Conservation (phyloP, 768 basidiomycete genomes). For the Boletellus emodensis region DNA sequence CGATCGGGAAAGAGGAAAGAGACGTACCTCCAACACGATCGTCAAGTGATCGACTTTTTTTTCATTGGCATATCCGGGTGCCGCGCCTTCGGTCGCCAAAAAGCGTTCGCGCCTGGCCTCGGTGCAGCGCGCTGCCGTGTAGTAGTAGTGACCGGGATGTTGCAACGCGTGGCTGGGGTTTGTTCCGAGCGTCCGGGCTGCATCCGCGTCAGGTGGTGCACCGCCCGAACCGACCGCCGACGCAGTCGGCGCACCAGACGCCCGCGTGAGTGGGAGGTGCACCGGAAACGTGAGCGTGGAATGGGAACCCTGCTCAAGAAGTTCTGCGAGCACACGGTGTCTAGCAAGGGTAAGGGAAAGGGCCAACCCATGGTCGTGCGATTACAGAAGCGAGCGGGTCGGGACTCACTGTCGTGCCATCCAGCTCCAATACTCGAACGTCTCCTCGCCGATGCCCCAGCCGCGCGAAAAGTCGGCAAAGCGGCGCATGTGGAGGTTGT, state of each 20-base stretch:
- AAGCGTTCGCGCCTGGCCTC: conserved; percentile 72
- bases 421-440: conserved; percentile 98
- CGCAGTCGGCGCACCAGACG: conserved; percentile 25
- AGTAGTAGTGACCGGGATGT: conserved; percentile 85
- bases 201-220: conserved; percentile 47
- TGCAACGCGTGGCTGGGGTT: conserved; percentile 83
- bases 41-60: conserved; percentile 87
- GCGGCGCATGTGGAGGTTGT: conserved; percentile 79
- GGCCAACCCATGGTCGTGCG: not conserved
- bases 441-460: conserved; percentile 96
- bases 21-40: conserved; percentile 71
- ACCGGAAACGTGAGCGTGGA: conserved; percentile 60
- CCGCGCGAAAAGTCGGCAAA: conserved; percentile 84
- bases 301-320: conserved; percentile 77
- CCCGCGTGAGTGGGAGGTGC: conserved; percentile 42
- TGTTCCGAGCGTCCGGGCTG: conserved; percentile 58
- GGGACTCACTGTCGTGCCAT: conserved; percentile 77
- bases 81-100: conserved; percentile 46
- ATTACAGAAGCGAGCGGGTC: too few relatives aligned
- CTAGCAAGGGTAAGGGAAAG: conserved; percentile 34
- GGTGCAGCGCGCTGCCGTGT: conserved; percentile 83
- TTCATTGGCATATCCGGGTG: conserved; percentile 83
- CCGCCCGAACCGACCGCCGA: conserved; percentile 15
- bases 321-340: conserved; percentile 85
- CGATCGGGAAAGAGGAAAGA: not conserved